Evolutionary conservation across 1,284 basidiomycete species (phyloP), one percentile per base, ranked within the genome.

Genomic region (Mycosarcoma mackinlayi): DNA sequence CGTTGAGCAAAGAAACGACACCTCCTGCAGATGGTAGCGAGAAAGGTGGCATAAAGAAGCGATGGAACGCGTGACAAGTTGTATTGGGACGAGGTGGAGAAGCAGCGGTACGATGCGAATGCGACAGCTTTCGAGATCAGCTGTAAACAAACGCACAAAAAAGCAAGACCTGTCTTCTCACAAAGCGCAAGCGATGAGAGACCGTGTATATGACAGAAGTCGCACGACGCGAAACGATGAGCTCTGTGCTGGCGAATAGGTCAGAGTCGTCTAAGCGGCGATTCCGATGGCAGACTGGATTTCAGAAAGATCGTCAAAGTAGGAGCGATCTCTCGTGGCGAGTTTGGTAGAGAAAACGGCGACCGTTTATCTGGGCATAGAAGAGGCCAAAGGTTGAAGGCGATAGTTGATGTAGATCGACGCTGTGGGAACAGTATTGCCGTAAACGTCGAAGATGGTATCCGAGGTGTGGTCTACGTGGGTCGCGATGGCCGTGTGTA

Each of bases 1-100:
- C 70, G 65, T 73, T 73, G 53, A 73, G 64, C 49, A 73, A 64
- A 58, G 70, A 68, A 64, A 73, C 70, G 57, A 73, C 56, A 47
- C 70, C 65, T 63, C 70, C 70, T 40, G 70, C 56, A 49, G 70
- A 73, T 61, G 64, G 56, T 49, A 73, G 57, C 37, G 57, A 57
- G 53, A 73, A 73, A 18, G 69, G 48, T 50, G 53, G 46, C 64
- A 73, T 68, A 54, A 59, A 65, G 59, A 33, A 52, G 56, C 56
- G 63, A 52, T 54, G 51, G 39, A n/a, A 31, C 52, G 60, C 52
- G 39, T 18, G 16, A 28, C 9, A 37, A 13, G 8, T 24, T 16
- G 35, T 27, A 24, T 42, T 8, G n/a, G 19, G 19, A 8, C 19
- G 19, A 21, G 35, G 10, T 31, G 7, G 23, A 23, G 8, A 18